These are phyloP conservation scores for Lentinula raphanica DNA, from an alignment of 768 basidiomycete genomes.

Conservation along the genomic window DNA sequence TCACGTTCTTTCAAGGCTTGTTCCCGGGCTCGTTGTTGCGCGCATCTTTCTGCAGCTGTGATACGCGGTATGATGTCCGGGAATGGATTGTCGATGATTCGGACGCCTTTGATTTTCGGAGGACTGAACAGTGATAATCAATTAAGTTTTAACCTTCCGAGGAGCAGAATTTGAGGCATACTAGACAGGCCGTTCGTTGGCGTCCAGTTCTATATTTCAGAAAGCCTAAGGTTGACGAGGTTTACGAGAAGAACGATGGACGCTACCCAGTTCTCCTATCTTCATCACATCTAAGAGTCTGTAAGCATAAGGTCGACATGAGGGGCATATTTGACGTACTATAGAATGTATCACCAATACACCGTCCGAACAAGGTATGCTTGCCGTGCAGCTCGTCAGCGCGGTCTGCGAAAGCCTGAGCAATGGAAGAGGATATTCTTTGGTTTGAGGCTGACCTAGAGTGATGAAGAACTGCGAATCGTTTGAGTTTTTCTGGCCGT, in stretches of 20 bases:
- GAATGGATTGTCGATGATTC: conserved; percentile 91
- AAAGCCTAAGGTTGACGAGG: not conserved
- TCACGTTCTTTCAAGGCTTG: conserved; percentile 74
- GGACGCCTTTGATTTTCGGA: conserved; percentile 82
- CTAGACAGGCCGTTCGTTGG: conserved; percentile 77
- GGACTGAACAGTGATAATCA: conserved; percentile 46
- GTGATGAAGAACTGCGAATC: conserved; percentile 96
- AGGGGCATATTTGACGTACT: conserved; percentile 47
- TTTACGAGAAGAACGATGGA: not conserved
- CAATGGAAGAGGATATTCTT: not conserved
- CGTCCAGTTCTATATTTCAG: conserved; percentile 54
- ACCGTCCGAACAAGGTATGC: conserved; percentile 91
- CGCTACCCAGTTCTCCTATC: conserved; percentile 79
- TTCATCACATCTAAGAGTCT: conserved; percentile 71
- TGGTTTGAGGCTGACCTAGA: conserved; percentile 46
- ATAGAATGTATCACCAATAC: conserved; percentile 83
- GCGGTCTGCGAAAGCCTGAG: conserved; percentile 46
- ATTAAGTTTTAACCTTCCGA: not conserved
- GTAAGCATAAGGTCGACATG: not conserved
- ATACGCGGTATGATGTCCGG: conserved; percentile 94
- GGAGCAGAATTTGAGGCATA: conserved; percentile 28
- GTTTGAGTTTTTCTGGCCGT: conserved; percentile 81
- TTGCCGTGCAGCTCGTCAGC: conserved; percentile 93
- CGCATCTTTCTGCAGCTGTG: conserved; percentile 86
- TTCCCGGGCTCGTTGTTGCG: conserved; percentile 77